Evolutionary conservation across 495 filamentous ascomycete genomes (phyloP).

Genomic region (Penicillium egyptiacum): DNA sequence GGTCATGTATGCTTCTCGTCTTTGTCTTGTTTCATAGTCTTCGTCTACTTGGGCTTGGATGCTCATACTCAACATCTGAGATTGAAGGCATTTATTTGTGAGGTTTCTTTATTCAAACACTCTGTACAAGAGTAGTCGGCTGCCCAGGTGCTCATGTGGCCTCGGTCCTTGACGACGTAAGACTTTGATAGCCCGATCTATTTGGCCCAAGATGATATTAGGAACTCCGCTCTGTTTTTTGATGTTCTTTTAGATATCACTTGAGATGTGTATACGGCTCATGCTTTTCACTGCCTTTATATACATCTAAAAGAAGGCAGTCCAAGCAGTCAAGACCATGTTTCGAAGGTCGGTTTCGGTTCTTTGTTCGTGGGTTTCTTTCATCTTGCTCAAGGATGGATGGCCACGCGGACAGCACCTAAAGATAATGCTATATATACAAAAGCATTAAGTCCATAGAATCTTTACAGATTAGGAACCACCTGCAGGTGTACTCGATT

Average conservation of each 20-base stretch:
- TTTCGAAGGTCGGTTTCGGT: neutral
- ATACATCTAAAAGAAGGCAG: neutral
- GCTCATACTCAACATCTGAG: neutral
- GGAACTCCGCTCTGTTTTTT: neutral
- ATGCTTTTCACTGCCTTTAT: too few relatives aligned
- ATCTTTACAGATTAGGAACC: neutral
- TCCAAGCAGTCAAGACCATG: neutral
- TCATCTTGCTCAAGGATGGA: neutral
- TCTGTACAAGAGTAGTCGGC: neutral
- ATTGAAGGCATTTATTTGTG: neutral
- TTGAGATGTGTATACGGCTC: neutral
- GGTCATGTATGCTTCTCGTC: neutral
- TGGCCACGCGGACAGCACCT: neutral
- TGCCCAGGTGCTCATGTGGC: neutral
- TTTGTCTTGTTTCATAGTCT: neutral
- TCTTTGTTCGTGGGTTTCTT: neutral
- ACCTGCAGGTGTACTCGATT: neutral
- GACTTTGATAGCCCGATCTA: neutral
- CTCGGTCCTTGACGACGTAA: neutral
- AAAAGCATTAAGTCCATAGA: neutral
- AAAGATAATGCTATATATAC: neutral
- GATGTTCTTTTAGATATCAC: neutral
- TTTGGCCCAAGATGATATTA: neutral
- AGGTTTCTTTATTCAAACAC: neutral
- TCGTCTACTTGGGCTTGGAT: neutral